A percentile compares a stretch with the other conserved stretches of the same genome.
Evolutionary conservation across 805 yeast species (phyloP).

Genomic region (Henningerozyma blattae): DNA sequence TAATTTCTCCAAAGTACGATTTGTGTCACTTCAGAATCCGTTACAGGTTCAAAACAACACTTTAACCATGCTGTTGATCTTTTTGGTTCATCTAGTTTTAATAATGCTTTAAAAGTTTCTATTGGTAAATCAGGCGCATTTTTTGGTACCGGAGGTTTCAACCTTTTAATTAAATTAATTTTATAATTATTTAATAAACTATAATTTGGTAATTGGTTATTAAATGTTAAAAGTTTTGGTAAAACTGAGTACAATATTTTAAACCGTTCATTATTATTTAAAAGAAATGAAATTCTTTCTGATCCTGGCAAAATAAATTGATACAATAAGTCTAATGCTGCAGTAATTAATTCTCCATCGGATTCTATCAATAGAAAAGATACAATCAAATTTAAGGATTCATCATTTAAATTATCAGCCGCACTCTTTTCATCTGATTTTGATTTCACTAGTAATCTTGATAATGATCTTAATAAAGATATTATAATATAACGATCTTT

Average conservation of each 20-base stretch:
- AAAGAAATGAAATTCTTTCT: slow-evolving; percentile 40
- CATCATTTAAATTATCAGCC: slow-evolving; percentile 35
- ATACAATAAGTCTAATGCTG: slow-evolving; percentile 71
- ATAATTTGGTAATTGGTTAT: slow-evolving; percentile 29
- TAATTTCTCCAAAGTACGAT: slow-evolving; percentile 93
- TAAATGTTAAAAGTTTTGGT: slow-evolving; percentile 47
- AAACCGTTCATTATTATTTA: slow-evolving; percentile 35
- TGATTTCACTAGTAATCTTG: slow-evolving; percentile 64
- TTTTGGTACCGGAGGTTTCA: slow-evolving; percentile 52
- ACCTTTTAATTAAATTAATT: slow-evolving; percentile 38
- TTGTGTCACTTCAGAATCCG: slow-evolving; percentile 82
- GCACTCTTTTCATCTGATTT: slow-evolving; percentile 35
- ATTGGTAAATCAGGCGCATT: slow-evolving; percentile 50
- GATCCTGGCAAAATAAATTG: slow-evolving; percentile 62
- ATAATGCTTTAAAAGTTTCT: slow-evolving; percentile 45
- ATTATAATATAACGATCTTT: slow-evolving; percentile 62
- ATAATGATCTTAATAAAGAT: slow-evolving; percentile 60
- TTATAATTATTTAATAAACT: slow-evolving; percentile 14
- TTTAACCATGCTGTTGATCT: slow-evolving; percentile 94
- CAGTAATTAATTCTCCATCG: slow-evolving; percentile 58
- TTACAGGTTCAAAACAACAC: slow-evolving; percentile 71
- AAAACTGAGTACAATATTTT: slow-evolving; percentile 45
- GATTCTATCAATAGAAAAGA: slow-evolving; percentile 41
- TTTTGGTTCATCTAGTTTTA: slow-evolving; percentile 66
- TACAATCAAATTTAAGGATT: slow-evolving; percentile 40